Base-by-base conservation (phyloP, 1,284 basidiomycete species). In the Ceratobasidium sp. region DNA sequence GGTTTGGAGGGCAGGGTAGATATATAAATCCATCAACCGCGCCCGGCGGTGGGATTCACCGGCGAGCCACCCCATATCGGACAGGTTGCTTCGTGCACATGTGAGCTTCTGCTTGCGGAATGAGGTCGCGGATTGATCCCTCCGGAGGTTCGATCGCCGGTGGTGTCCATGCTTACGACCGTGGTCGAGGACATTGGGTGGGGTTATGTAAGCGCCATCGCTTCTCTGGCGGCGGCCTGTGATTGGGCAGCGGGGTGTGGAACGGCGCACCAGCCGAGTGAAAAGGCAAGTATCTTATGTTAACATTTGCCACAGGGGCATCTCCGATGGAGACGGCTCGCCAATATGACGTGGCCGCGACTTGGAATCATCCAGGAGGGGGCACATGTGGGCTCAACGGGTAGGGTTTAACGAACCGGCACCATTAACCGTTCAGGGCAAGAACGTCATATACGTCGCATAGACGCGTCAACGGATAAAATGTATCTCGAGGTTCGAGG, bases 21-120 rank as follows among this genome's bases (percentile, higher is more conserved):
- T 75, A 75, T 55, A 75, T 48, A 60, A 52, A 75, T 38, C 38
- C 27, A 48, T 62, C 44, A 59, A 73, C n/a, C 57, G 71, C 71
- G 60, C 71, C 35, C 71, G 71, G 71, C 20, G 71, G 60, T 38
- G 71, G 46, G 71, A 75, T 65, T 65, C 71, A 16, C 71, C 71
- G 71, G 71, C 30, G 60, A 50, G 20, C 27, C 55, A 55, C 69
- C 27, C 57, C 69, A 60, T 38, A 18, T 57, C 52, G 67, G 48
- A 69, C n/a, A 55, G 67, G 14, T 54, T 46, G 44, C 66, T 68
- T 68, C 33, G 46, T 46, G 48, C 66, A 52, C 50, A 52, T 16
- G 66, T 48, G 66, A 35, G 66, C 48, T 68, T 54, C 66, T 33
- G 10, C 66, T 52, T 50, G 66, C 50, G 48, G 66, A 50, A 23